phyloP scores from a whole-genome alignment of 768 basidiomycete species.

The Amanita subjunquillea region DNA sequence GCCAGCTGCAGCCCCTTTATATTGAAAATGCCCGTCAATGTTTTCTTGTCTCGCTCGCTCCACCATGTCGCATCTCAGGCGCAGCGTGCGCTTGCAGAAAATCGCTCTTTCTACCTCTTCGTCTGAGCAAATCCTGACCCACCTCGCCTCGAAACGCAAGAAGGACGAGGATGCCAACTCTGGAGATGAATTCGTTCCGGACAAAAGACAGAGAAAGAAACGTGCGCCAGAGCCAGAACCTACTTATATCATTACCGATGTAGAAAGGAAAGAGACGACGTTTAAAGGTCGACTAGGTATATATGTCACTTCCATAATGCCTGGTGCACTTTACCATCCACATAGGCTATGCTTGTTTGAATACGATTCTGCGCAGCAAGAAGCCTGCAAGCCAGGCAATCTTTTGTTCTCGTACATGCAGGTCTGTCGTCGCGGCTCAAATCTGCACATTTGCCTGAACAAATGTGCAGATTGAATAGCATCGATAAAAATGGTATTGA shows the following conservation, averaged over 20 bases:
- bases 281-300: conserved; percentile 59
- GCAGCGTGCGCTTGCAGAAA: conserved; percentile 1
- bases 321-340: not conserved
- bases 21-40: not conserved
- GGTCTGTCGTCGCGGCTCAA: conserved; percentile 22
- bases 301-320: conserved; percentile 3
- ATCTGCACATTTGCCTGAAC: not conserved
- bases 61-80: not conserved
- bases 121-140: not conserved
- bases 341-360: conserved; percentile 71
- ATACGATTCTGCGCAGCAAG: conserved; percentile 66
- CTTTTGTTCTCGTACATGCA: conserved; percentile 69
- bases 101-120: not conserved
- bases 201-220: conserved; percentile 14
- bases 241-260: conserved; percentile 62
- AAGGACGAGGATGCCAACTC: not conserved
- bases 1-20: not conserved
- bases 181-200: not conserved
- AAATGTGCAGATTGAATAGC: conserved; percentile 53
- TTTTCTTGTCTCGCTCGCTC: not conserved
- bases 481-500: conserved; percentile 75
- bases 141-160: not conserved
- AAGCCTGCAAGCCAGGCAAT: conserved; percentile 56
- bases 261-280: conserved; percentile 52
- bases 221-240: conserved; percentile 30